Evolutionary conservation across 129 eudicot species (phyloP).

Genomic region (Flaveria sonorensis): DNA sequence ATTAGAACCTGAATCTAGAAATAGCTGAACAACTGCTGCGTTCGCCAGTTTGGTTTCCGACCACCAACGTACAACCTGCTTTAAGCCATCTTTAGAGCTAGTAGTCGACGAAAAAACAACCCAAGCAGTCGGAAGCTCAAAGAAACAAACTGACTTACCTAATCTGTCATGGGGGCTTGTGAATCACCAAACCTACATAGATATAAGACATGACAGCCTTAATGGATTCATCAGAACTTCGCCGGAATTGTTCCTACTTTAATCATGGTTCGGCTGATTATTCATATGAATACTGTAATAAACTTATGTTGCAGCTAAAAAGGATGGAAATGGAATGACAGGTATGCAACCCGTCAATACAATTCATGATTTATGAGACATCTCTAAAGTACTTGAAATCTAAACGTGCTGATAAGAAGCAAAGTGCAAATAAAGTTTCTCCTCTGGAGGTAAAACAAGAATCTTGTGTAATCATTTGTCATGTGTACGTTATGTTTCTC

Average conservation of each 20-base stretch:
- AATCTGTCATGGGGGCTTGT: too few relatives aligned
- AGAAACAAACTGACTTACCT: too few relatives aligned
- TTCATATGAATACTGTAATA: constrained; percentile 10
- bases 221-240: too few relatives aligned
- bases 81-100: too few relatives aligned
- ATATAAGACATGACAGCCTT: too few relatives aligned
- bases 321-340: constrained; percentile 36
- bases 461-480: constrained; percentile 20
- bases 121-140: too few relatives aligned
- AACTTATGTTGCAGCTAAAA: constrained; percentile 14
- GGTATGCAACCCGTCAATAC: constrained; percentile 98
- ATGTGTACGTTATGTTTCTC: constrained; percentile 2
- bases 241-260: constrained; percentile 80
- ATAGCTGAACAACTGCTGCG: too few relatives aligned
- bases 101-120: too few relatives aligned
- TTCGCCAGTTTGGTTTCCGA: too few relatives aligned
- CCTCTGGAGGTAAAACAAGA: constrained; percentile 71
- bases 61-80: too few relatives aligned
- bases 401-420: constrained; percentile 60
- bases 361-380: constrained; percentile 93
- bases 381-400: constrained; percentile 58
- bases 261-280: constrained; percentile 68
- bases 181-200: too few relatives aligned
- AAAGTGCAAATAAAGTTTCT: constrained; percentile 44
- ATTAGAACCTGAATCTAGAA: too few relatives aligned